phyloP scores from a whole-genome alignment of 2,329 filamentous ascomycete genomes.

The Chrysoporthe austroafricana region DNA sequence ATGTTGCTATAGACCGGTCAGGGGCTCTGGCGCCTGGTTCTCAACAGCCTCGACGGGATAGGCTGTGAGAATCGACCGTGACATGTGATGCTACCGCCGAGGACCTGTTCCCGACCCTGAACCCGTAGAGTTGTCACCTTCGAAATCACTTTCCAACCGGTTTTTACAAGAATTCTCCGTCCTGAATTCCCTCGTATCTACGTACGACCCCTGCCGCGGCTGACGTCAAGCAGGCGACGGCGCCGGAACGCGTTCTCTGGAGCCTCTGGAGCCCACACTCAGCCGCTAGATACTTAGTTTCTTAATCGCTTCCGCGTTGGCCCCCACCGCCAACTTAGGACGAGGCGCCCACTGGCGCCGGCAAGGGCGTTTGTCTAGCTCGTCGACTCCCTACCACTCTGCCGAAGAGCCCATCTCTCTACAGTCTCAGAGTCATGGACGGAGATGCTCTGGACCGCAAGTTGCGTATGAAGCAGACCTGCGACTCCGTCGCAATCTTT shows the following conservation, averaged over 20 bases:
- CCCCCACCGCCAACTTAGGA: not conserved
- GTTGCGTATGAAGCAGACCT: too few species aligned
- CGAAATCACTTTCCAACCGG: not conserved
- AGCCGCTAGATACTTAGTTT: not conserved
- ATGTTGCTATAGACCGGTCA: not conserved
- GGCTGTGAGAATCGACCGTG: too few species aligned
- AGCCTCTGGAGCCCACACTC: not conserved
- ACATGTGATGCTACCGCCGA: too few species aligned
- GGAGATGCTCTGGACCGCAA: too few species aligned
- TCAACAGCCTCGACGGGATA: too few species aligned
- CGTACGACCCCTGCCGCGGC: slow-evolving; percentile 11
- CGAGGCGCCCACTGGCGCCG: too few species aligned
- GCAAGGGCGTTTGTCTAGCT: too few species aligned
- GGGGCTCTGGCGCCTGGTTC: not conserved
- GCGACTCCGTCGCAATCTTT: not conserved
- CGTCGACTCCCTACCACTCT: too few species aligned
- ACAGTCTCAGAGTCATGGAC: too few species aligned
- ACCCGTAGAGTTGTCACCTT: not conserved
- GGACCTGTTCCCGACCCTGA: not conserved
- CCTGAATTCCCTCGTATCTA: not conserved
- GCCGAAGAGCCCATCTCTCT: too few species aligned
- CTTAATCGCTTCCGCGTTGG: not conserved
- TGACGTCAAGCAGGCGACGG: slow-evolving; percentile 24
- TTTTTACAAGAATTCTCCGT: not conserved
- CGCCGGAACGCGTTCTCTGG: slow-evolving; percentile 1